A percentile compares a stretch with the other conserved stretches of the same genome.
These are phyloP conservation scores for Inonotus obliquus DNA, from an alignment of 1,284 basidiomycete genomes.

Conservation along the genomic window DNA sequence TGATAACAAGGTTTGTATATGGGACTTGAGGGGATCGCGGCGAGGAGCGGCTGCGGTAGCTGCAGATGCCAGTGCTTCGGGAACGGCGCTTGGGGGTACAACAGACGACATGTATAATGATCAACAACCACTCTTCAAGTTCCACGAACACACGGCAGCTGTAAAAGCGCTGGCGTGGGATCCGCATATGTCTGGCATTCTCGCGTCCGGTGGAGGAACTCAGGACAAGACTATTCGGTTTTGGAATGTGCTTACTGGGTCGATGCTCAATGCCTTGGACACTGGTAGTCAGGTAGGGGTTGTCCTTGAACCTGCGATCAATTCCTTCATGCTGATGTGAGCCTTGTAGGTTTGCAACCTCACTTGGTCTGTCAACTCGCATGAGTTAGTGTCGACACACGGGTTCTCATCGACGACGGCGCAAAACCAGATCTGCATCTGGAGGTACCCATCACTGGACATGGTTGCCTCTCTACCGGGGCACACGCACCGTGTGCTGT, in stretches of 20 bases:
- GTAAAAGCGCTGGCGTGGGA: constrained; percentile 99
- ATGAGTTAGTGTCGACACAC: constrained; percentile 96
- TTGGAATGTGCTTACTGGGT: constrained; percentile 92
- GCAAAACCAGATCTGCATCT: constrained; percentile 98
- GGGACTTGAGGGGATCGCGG: constrained; percentile 74
- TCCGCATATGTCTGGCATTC: constrained; percentile 86
- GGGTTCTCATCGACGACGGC: constrained; percentile 92
- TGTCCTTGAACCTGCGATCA: background rate
- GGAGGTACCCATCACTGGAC: constrained; percentile 91
- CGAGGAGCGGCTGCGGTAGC: constrained; percentile 32
- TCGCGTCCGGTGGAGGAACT: constrained; percentile 97
- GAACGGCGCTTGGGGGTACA: constrained; percentile 3
- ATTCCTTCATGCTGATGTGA: background rate
- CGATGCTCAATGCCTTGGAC: constrained; percentile 81
- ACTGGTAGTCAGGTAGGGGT: constrained; percentile 87
- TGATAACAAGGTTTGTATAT: constrained; percentile 98
- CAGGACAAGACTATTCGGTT: constrained; percentile 97
- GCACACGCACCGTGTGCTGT: constrained; percentile 91
- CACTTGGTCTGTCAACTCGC: constrained; percentile 93
- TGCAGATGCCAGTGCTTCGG: background rate
- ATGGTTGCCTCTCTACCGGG: constrained; percentile 95
- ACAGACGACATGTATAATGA: constrained; percentile 43
- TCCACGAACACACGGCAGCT: constrained; percentile 94
- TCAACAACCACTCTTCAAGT: constrained; percentile 81
- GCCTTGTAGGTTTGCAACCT: constrained; percentile 85